Evolutionary conservation across 257 asterid genomes (phyloP).

Genomic region (Plantago major): DNA sequence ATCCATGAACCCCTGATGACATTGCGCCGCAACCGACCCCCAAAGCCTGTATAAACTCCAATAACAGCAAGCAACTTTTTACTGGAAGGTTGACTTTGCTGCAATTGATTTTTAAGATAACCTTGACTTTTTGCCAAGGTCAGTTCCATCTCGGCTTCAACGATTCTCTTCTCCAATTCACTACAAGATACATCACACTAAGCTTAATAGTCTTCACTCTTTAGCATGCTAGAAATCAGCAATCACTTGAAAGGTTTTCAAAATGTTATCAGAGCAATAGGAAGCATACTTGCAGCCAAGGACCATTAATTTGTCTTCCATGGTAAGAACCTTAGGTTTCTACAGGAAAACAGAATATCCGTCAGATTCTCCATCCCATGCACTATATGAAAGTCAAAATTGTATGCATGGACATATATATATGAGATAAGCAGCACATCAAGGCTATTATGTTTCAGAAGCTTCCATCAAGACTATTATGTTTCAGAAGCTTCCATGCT

Average conservation of each 20-base stretch:
- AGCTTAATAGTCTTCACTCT: slow-evolving; percentile 7
- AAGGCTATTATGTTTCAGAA: no score
- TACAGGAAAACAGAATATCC: slow-evolving; percentile 35
- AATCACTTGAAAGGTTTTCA: slow-evolving; percentile 9
- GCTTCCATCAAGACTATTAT: no score
- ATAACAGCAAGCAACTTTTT: slow-evolving; percentile 73
- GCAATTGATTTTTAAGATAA: slow-evolving; percentile 66
- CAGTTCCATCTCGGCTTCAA: slow-evolving; percentile 87
- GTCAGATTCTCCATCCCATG: slow-evolving; percentile 1
- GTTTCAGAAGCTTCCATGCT: no score
- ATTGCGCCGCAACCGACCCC: slow-evolving; percentile 70
- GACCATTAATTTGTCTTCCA: slow-evolving; percentile 77
- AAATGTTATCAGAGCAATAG: slow-evolving; percentile 16
- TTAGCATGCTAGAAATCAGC: slow-evolving; percentile 4
- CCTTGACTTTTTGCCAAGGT: slow-evolving; percentile 92
- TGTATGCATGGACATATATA: neutral
- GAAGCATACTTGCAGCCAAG: slow-evolving; percentile 82
- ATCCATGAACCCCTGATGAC: slow-evolving; percentile 75
- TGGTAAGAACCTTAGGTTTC: slow-evolving; percentile 76
- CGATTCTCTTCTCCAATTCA: slow-evolving; percentile 70
- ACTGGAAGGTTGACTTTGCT: slow-evolving; percentile 45
- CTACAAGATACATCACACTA: slow-evolving; percentile 29
- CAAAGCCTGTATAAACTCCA: slow-evolving; percentile 87
- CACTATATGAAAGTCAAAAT: neutral
- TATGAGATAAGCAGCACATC: neutral